Evolutionary conservation across 192 early-diverging fungal species (phyloP).

Genomic region (Jimgerdemannia flammicorona): DNA sequence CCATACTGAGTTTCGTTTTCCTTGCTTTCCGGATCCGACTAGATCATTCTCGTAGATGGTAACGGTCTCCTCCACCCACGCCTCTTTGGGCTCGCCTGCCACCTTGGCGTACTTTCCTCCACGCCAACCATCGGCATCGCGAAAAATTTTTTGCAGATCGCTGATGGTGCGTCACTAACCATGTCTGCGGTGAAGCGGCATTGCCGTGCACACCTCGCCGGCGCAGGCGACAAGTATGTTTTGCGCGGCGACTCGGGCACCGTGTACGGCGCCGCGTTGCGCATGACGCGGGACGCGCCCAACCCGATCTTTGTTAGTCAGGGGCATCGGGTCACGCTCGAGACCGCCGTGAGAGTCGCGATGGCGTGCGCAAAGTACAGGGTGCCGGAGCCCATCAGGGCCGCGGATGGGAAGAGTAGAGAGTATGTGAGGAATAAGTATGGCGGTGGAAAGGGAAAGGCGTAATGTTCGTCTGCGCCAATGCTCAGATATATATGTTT

Average conservation of each 20-base stretch:
- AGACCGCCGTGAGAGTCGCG: conserved; percentile 68
- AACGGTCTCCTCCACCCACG: conserved; percentile 88
- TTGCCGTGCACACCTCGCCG: conserved; percentile 8
- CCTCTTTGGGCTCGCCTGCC: conserved; percentile 83
- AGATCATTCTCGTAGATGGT: conserved; percentile 37
- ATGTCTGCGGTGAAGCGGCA: conserved; percentile 49
- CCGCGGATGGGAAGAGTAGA: conserved; percentile 71
- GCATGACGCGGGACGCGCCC: conserved; percentile 36
- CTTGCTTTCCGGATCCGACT: not conserved
- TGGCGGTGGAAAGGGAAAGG: too few relatives aligned
- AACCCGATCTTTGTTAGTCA: conserved; percentile 88
- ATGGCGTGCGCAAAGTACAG: conserved; percentile 57
- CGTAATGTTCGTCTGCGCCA: too few relatives aligned
- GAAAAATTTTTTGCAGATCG: conserved; percentile 85
- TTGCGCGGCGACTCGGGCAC: conserved; percentile 42
- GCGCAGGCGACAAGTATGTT: conserved; percentile 36
- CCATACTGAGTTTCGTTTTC: too few relatives aligned
- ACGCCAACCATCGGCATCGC: conserved; percentile 84
- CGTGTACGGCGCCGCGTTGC: conserved; percentile 47
- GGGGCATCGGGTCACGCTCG: conserved; percentile 74
- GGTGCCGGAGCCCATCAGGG: conserved; percentile 87
- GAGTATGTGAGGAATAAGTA: conserved; percentile 38
- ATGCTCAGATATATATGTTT: too few relatives aligned
- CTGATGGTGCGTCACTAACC: conserved; percentile 44
- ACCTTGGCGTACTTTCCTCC: conserved; percentile 67